Conservation (phyloP, 2,329 filamentous ascomycete genomes). For the Penicillium sp. region DNA sequence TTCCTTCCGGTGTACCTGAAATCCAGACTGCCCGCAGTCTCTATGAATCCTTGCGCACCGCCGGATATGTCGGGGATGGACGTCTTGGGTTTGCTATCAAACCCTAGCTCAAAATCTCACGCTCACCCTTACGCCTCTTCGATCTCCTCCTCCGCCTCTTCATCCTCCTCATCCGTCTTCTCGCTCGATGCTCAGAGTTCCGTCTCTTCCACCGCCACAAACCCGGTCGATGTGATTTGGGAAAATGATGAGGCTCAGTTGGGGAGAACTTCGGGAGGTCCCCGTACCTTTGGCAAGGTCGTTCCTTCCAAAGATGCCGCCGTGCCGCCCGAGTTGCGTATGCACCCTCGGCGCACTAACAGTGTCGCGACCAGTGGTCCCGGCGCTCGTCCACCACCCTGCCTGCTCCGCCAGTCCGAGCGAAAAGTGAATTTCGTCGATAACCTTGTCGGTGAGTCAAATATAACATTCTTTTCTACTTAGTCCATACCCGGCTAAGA, state of each 20-base stretch:
- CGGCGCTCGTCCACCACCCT: conserved; percentile 66
- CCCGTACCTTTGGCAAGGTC: conserved; percentile 30
- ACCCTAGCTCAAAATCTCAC: conserved; percentile 39
- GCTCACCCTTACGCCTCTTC: conserved; percentile 66
- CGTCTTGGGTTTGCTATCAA: conserved; percentile 45
- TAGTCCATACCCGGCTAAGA: conserved; percentile 25
- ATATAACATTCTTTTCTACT: conserved; percentile 30
- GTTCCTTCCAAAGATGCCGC: conserved; percentile 33
- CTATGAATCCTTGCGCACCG: conserved; percentile 29
- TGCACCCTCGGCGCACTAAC: conserved; percentile 55
- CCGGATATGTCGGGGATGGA: conserved; percentile 47
- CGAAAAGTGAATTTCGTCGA: conserved; percentile 95
- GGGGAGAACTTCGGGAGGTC: conserved; percentile 27
- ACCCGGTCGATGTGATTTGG: conserved; percentile 57
- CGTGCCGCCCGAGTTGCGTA: conserved; percentile 43
- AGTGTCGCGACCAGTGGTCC: conserved; percentile 49
- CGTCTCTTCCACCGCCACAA: conserved; percentile 66
- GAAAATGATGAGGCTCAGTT: conserved; percentile 39
- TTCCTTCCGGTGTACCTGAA: not conserved
- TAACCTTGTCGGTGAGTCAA: conserved; percentile 89
- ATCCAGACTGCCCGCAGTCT: not conserved
- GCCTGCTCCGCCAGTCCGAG: conserved; percentile 81
- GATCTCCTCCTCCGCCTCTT: conserved; percentile 72
- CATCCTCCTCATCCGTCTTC: conserved; percentile 75
- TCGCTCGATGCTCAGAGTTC: conserved; percentile 70